Evolutionary conservation across 805 yeast species (phyloP).

Genomic region (Debaryomyces tyrocola): DNA sequence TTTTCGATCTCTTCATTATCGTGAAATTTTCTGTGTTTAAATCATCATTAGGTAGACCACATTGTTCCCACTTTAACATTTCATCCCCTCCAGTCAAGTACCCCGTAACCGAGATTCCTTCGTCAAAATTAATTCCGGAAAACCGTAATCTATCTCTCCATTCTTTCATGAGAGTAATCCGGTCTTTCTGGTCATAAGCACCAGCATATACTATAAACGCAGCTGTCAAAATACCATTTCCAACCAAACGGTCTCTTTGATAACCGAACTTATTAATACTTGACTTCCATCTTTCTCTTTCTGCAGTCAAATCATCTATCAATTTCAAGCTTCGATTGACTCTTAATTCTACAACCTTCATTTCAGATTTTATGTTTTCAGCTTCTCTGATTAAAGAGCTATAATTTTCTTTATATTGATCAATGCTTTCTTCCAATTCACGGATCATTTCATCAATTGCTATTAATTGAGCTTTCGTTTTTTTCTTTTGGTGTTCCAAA

Average conservation of each 20-base stretch:
- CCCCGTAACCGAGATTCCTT: conserved; percentile 29
- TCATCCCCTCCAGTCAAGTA: conserved; percentile 43
- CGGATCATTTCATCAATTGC: conserved; percentile 81
- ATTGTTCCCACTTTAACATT: conserved; percentile 49
- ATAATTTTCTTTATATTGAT: conserved; percentile 63
- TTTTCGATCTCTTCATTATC: conserved; percentile 41
- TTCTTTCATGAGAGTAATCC: conserved; percentile 32
- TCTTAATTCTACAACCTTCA: conserved; percentile 58
- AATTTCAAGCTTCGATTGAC: conserved; percentile 63
- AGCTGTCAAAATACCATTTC: conserved; percentile 65
- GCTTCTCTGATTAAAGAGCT: conserved; percentile 75
- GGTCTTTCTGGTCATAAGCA: conserved; percentile 45
- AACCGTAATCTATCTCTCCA: conserved; percentile 39
- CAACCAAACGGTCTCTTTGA: conserved; percentile 51
- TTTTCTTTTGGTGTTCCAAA: conserved; percentile 60
- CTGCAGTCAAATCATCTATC: conserved; percentile 62
- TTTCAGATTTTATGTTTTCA: conserved; percentile 71
- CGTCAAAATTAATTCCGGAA: conserved; percentile 40
- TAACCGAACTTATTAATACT: conserved; percentile 52
- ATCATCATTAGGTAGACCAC: conserved; percentile 59
- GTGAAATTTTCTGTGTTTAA: conserved; percentile 63
- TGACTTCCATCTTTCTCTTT: conserved; percentile 72
- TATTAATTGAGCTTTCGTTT: conserved; percentile 63
- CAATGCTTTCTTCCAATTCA: conserved; percentile 72
- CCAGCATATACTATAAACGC: conserved; percentile 66